phyloP scores from a whole-genome alignment of 768 basidiomycete genomes.

The Mycena maculata region DNA sequence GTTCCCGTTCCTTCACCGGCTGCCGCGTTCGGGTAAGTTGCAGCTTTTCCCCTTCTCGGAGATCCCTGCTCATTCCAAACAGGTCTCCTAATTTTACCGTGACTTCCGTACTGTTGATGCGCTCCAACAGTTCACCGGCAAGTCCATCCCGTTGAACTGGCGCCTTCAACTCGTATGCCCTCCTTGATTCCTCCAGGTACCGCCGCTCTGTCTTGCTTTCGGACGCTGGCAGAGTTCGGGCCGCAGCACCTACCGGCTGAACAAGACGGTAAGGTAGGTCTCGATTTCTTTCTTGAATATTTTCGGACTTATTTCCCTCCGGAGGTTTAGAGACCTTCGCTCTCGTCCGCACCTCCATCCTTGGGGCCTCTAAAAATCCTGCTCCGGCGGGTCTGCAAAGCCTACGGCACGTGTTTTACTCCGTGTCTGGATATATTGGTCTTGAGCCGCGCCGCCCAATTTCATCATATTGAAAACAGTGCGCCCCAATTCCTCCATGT shows the following conservation, averaged over 20 bases:
- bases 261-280: slow-evolving; percentile 22
- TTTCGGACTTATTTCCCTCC: slow-evolving; percentile 16
- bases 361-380: slow-evolving; percentile 26
- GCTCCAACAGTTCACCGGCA: slow-evolving; percentile 18
- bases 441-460: neutral
- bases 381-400: slow-evolving; percentile 8
- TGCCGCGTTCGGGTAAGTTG: slow-evolving; percentile 8
- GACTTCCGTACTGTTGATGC: slow-evolving; percentile 23
- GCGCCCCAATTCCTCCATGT: slow-evolving; percentile 19
- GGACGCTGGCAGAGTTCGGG: slow-evolving; percentile 19
- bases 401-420: neutral
- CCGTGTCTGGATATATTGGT: slow-evolving; percentile 14
- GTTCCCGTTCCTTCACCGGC: slow-evolving; percentile 1
- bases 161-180: slow-evolving; percentile 16
- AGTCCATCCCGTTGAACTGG: slow-evolving; percentile 24
- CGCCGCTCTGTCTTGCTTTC: neutral
- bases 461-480: slow-evolving; percentile 13
- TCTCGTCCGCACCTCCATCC: slow-evolving; percentile 18
- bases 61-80: slow-evolving; percentile 22
- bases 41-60: slow-evolving; percentile 19
- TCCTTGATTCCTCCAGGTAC: slow-evolving; percentile 4
- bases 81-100: slow-evolving; percentile 16
- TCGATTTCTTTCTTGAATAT: neutral
- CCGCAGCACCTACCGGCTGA: slow-evolving; percentile 13
- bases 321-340: slow-evolving; percentile 10